Evolutionary conservation across 2,329 filamentous ascomycete genomes (phyloP).

Genomic region (Botryotinia globosa): DNA sequence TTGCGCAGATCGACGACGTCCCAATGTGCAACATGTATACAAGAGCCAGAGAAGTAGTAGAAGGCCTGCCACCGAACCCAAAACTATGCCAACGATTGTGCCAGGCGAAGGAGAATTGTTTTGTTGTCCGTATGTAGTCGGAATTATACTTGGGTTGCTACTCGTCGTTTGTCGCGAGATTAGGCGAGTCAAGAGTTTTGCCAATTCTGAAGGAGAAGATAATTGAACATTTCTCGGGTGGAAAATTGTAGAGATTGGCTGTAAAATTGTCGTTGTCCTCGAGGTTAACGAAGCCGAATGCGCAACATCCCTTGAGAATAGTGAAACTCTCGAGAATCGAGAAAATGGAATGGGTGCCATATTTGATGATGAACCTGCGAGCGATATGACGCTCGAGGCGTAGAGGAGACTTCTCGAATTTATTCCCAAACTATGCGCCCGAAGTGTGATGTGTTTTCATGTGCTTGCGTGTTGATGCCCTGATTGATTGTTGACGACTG

Average conservation of each 20-base stretch:
- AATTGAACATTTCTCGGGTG: background rate
- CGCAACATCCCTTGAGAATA: background rate
- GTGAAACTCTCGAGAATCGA: background rate
- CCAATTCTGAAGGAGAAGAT: background rate
- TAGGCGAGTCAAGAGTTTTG: background rate
- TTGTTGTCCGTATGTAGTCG: slow-evolving; percentile 57
- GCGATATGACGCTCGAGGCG: slow-evolving; percentile 8
- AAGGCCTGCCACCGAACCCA: slow-evolving; percentile 53
- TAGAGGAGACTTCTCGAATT: background rate
- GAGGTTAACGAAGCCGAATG: background rate
- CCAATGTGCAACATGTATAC: slow-evolving; percentile 38
- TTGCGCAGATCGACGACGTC: slow-evolving; percentile 17
- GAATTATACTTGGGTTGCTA: slow-evolving; percentile 46
- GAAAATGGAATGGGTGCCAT: slow-evolving; percentile 16
- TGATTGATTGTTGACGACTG: slow-evolving; percentile 12
- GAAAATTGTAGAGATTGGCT: background rate
- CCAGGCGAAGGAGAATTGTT: slow-evolving; percentile 53
- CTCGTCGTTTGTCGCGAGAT: background rate
- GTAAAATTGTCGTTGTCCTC: background rate
- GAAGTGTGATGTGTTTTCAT: background rate
- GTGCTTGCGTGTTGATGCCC: background rate
- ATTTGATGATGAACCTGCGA: slow-evolving; percentile 2
- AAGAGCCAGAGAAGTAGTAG: slow-evolving; percentile 52
- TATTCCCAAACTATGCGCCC: background rate
- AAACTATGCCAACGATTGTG: slow-evolving; percentile 58